Conservation (phyloP, 345 rosid species). For the Brassica rapa region DNA sequence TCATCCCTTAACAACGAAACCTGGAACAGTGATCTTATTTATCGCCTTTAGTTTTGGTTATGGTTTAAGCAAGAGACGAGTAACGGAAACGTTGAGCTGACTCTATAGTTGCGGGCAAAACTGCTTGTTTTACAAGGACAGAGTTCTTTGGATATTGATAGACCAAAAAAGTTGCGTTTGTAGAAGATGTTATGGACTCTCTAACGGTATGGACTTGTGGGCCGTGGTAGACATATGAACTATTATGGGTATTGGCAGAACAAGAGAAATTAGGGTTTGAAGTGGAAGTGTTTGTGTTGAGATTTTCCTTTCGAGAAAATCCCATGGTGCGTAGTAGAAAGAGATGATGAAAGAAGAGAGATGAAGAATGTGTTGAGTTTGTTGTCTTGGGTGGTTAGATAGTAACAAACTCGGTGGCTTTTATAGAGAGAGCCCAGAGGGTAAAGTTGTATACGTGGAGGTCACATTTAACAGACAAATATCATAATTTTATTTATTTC, state of each 20-base stretch:
- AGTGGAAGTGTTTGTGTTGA: conserved; percentile 22
- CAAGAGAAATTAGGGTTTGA: conserved; percentile 18
- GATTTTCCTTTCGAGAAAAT: conserved; percentile 15
- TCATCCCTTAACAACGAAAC: not conserved
- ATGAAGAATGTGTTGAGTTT: conserved; percentile 20
- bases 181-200: conserved; percentile 35
- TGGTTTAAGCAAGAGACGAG: conserved; percentile 16
- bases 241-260: conserved; percentile 3
- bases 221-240: conserved; percentile 37
- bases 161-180: conserved; percentile 30
- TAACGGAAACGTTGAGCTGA: conserved; percentile 9
- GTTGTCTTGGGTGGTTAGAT: conserved; percentile 16
- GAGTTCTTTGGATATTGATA: conserved; percentile 29
- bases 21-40: conserved; percentile 5
- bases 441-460: conserved; percentile 13
- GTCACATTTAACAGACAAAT: not conserved
- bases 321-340: conserved; percentile 20
- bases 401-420: conserved; percentile 3
- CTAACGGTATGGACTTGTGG: conserved; percentile 38
- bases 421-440: conserved; percentile 22
- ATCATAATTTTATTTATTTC: not conserved
- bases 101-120: conserved; percentile 7
- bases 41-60: not conserved
- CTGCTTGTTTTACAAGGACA: conserved; percentile 14
- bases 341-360: not conserved